Evolutionary conservation across 2,329 filamentous ascomycete genomes (phyloP), one percentile per base, ranked within the genome.

Genomic region (Penicillium freii): DNA sequence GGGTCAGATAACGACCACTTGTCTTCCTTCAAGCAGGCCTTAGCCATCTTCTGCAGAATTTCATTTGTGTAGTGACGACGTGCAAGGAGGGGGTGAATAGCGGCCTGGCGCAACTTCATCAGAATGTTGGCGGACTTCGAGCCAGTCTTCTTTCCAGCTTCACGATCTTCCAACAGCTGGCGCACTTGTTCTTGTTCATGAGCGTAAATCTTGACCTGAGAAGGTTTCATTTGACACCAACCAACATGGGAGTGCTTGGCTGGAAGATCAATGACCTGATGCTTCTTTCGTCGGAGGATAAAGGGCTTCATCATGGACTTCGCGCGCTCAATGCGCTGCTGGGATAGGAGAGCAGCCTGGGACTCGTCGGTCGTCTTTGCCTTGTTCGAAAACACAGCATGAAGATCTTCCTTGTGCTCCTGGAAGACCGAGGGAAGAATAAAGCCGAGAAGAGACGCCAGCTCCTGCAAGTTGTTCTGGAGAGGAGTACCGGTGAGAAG

Each of bases 301-400:
- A 99, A 99, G 0, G 94, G 94, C 25, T 92, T 91, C 69, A 99
- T 85, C 80, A 99, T 99, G 0, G 89, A 91, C 54, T 92, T 87
- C 2, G 94, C 94, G 44, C 92, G 85, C 56, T 86, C 85, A 56
- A 97, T 94, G 42, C 94, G 88, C 71, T 96, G 91, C 44, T 86
- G 88, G 23, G 94, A 96, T 1, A 99, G 79, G 11, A 97, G 83
- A 1, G 91, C 89, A 23, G 90, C 90, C 70, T 97, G 84, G 15
- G 82, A 80, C 23, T 77, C 87, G 56, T 88, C 85, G 38, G 87
- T 87, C 21, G 92, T 89, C 52, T 89, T 92, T 13, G 93, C 90
- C 69, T 95, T 96, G 71, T 95, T 90, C 64, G 91, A 91, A 77
- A 99, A 99, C 47, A 97, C 89, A 51, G 87, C 88, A 56, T 88